Base-by-base conservation (phyloP, 2,329 filamentous ascomycete genomes). In the Colletotrichum melonis region DNA sequence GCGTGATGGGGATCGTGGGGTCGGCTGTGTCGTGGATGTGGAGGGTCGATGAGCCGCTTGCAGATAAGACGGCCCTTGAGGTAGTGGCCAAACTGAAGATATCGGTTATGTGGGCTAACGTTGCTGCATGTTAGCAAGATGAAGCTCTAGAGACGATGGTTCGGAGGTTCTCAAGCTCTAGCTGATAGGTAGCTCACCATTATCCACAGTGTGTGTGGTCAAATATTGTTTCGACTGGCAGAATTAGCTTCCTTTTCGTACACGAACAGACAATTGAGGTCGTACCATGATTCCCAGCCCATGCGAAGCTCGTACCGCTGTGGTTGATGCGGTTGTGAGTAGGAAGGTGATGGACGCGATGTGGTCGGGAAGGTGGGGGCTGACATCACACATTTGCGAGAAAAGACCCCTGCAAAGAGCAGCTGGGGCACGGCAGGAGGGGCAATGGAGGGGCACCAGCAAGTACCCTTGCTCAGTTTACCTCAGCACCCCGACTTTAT, bases 161-260 rank as follows among this genome's bases (percentile, higher is more conserved):
- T 55, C 6, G 32, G n/a, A 65, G 62, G 14, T 24, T 65, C 14
- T 14, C 11, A 19, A 55, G 63, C 60, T 66, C 38, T 32, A 38
- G 55, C 42, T 28, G 67, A 67, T 22, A 30, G 57, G 59, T 65
- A 67, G 80, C 86, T 82, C 82, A 94, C 94, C 95, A 86, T 95
- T 90, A 81, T 97, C 94, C 82, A 98, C 91, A 56, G 95, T 96
- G 83, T 98, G 94, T 77, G 93, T 93, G 79, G 96, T 97, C 75
- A 99, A 90, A 82, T 98, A 99, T 92, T 98, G 97, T 87, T 98
- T 98, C 69, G 97, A 99, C 97, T 98, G 73, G 1, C 72, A 19
- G n/a, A 9, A 67, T 79, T 67, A 80, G 76, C 35, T 19, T 22
- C 16, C 14, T 7, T 7, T 42, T 22, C 19, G n/a, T 22, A 7